Percentiles rank a stretch among this genome's conserved stretches.
These are phyloP conservation scores for sunflower (Helianthus annuus) DNA, from an alignment of 129 eudicot species.

Conservation along the genomic window HanXRQr2.0-SUNRISE NC_035444.2:101487937-101488436, in stretches of 20 bases:
- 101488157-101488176: conserved; percentile 42
- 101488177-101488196: conserved; percentile 27
- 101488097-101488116: conserved; percentile 41
- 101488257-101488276: conserved; percentile 42
- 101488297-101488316: conserved; percentile 17
- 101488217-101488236: conserved; percentile 46
- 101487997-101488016: conserved; percentile 35
- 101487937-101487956: conserved; percentile 14
- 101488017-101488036: conserved; percentile 39
- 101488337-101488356: conserved; percentile 38
- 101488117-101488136: conserved; percentile 18
- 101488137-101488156: conserved; percentile 22
- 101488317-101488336: conserved; percentile 10
- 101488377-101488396: conserved; percentile 34
- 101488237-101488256: conserved; percentile 47
- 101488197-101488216: conserved; percentile 36
- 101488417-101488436: conserved; percentile 20
- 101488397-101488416: conserved; percentile 39
- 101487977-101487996: conserved; percentile 7
- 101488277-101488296: conserved; percentile 33
- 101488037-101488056: conserved; percentile 44
- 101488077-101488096: conserved; percentile 44
- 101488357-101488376: conserved; percentile 41
- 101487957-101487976: background rate
- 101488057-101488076: conserved; percentile 30